Percentiles rank a stretch among this genome's conserved stretches.
Evolutionary conservation across 2,329 filamentous ascomycete species (phyloP).

Genomic region (Aciculosporium take): DNA sequence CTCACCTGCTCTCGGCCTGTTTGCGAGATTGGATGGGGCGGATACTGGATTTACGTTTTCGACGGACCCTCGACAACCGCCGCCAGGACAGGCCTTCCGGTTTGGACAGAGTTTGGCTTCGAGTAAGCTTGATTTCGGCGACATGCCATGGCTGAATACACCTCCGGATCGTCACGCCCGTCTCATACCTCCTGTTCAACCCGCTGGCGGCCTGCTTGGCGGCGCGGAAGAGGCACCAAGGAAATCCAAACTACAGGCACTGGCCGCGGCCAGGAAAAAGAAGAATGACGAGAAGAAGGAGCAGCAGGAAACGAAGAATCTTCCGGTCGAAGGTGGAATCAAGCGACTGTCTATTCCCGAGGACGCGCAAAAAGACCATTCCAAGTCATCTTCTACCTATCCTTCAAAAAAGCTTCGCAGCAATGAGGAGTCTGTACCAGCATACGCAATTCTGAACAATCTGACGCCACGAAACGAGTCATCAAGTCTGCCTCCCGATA

Average conservation of each 20-base stretch:
- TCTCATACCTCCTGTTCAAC: constrained; percentile 42
- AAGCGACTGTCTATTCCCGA: constrained; percentile 19
- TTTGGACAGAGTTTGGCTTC: neutral
- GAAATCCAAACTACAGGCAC: constrained; percentile 77
- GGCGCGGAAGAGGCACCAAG: constrained; percentile 55
- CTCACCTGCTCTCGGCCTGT: constrained; percentile 14
- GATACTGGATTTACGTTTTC: constrained; percentile 12
- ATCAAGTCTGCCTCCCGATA: neutral
- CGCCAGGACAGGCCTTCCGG: neutral
- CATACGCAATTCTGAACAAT: neutral
- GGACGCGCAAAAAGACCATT: constrained; percentile 16
- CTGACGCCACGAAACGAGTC: neutral
- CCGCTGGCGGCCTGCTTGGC: constrained; percentile 58
- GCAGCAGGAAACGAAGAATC: constrained; percentile 12
- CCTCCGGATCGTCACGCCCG: constrained; percentile 51
- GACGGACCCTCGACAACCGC: constrained; percentile 4
- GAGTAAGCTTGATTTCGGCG: constrained; percentile 46
- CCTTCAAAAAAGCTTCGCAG: constrained; percentile 13
- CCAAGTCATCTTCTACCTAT: constrained; percentile 4
- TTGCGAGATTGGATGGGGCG: constrained; percentile 19
- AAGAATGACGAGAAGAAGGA: constrained; percentile 53
- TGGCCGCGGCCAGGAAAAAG: constrained; percentile 76
- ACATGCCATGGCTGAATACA: constrained; percentile 73
- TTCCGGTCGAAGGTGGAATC: constrained; percentile 15
- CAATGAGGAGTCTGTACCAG: neutral